These are phyloP conservation scores for Teunomyces barrocoloradensis DNA, from an alignment of 805 yeast genomes.

Conservation along the genomic window DNA sequence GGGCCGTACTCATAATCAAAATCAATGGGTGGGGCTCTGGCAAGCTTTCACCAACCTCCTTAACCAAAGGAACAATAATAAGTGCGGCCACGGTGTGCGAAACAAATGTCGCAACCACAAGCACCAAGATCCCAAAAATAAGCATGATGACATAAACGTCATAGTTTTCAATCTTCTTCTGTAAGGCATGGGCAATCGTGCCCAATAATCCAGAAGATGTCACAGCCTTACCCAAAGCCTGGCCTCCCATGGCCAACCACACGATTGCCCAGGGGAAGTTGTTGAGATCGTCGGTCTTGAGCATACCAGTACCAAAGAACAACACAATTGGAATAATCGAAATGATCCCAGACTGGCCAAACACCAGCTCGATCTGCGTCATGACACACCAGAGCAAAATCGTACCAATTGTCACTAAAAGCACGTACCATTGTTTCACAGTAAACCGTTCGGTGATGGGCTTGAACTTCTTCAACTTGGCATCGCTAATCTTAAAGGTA, in stretches of 20 bases:
- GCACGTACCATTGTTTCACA: constrained; percentile 42
- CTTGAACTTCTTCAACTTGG: constrained; percentile 46
- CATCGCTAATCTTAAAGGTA: constrained; percentile 53
- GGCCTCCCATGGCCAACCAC: constrained; percentile 55
- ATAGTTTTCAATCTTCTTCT: constrained; percentile 38
- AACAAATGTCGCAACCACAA: constrained; percentile 89
- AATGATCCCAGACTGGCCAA: constrained; percentile 50
- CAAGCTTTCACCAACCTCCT: constrained; percentile 78
- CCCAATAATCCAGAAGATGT: constrained; percentile 47
- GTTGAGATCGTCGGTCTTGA: constrained; percentile 48
- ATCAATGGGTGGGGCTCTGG: constrained; percentile 82
- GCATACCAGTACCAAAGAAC: constrained; percentile 49
- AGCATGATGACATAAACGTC: constrained; percentile 45
- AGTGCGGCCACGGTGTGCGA: constrained; percentile 97
- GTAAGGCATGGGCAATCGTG: constrained; percentile 46
- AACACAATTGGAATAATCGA: constrained; percentile 47
- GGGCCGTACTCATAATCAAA: constrained; percentile 62
- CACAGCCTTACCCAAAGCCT: constrained; percentile 52
- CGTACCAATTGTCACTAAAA: constrained; percentile 41
- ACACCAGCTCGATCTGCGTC: constrained; percentile 37
- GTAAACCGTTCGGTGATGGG: constrained; percentile 48
- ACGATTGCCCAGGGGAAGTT: constrained; percentile 56
- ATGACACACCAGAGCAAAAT: constrained; percentile 51
- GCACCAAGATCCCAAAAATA: constrained; percentile 68
- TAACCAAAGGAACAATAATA: constrained; percentile 85